Evolutionary conservation across 2,329 filamentous ascomycete genomes (phyloP), one percentile per base, ranked within the genome.

Genomic region (Exophiala phaeomuriformis): DNA sequence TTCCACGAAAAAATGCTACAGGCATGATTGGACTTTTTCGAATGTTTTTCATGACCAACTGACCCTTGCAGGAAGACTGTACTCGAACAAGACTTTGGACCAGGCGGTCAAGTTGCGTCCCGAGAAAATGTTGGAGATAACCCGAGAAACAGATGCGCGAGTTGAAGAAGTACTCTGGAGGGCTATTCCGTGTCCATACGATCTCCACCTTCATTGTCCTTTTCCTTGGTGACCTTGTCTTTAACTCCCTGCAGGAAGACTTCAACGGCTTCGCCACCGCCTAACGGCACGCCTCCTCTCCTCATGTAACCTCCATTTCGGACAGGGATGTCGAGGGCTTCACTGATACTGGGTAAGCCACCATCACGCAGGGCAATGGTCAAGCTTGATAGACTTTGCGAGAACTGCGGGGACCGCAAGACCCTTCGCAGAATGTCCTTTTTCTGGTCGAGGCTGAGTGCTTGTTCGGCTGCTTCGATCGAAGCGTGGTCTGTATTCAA

Each of bases 191-290:
- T 72, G 42, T 75, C 71, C 73, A 75, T 75, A 43, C 62, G 63
- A 54, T 70, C 67, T 45, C 59, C 64, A 49, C 63, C 62, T 55
- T 67, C 64, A 44, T 67, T 61, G 36, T 59, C 53, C 44, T 54
- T 59, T 39, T 55, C 52, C 49, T 57, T 55, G 62, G 85, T 78
- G 0, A 90, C 85, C 4, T 82, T 84, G 72, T 81, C 85, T 77
- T 86, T 93, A 45, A 96, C 84, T 2, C 91, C 93, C 52, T 94
- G 82, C 27, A 98, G 78, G 70, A 98, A 98, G 2, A 87, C 88
- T 72, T 94, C 85, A 1, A 98, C 84, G 8, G 91, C 91, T 63
- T 93, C 85, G 4, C 86, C 88, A 49, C 90, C 90, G 41, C 90
- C 91, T 43, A 96, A 71, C 1, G 91, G 90, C 74, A 96, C 84